Evolutionary conservation across 768 basidiomycete genomes (phyloP).

Genomic region (Rhizopogon sp.): DNA sequence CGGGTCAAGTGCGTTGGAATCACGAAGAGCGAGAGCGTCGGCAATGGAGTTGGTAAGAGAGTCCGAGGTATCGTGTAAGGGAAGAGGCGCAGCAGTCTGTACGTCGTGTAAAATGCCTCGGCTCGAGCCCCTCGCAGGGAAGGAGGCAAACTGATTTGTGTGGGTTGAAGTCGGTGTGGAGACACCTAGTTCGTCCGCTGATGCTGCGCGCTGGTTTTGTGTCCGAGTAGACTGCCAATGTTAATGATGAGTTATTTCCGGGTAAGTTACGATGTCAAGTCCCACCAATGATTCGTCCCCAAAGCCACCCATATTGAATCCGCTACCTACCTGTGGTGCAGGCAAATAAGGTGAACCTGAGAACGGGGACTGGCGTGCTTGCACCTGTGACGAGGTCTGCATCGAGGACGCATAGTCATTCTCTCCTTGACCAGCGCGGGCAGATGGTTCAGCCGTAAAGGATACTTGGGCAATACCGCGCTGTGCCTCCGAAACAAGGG

Average conservation of each 20-base stretch:
- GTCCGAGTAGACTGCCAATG: constrained; percentile 10
- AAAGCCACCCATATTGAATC: constrained; percentile 18
- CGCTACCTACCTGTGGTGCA: constrained; percentile 28
- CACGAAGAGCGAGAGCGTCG: constrained; percentile 27
- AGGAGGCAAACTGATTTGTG: constrained; percentile 53
- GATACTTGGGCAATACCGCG: constrained; percentile 48
- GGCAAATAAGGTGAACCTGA: constrained; percentile 19
- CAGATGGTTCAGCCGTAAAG: constrained; percentile 37
- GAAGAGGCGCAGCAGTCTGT: constrained; percentile 10
- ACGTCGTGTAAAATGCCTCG: constrained; percentile 23
- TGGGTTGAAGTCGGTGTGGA: constrained; percentile 1
- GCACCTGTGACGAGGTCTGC: constrained; percentile 2
- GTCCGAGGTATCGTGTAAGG: constrained; percentile 4
- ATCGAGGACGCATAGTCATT: constrained; percentile 7
- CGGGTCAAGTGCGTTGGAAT: constrained; percentile 6
- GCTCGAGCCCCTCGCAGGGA: constrained; percentile 42
- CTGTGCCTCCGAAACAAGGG: constrained; percentile 59
- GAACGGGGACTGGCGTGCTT: not conserved
- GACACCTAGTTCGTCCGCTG: constrained; percentile 22
- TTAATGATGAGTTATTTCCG: constrained; percentile 11
- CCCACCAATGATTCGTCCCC: constrained; percentile 3
- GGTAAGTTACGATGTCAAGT: constrained; percentile 4
- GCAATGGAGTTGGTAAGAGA: constrained; percentile 36
- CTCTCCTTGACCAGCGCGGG: not conserved
- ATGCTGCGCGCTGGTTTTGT: constrained; percentile 16